These are phyloP conservation scores for Amyloporia xantha DNA, from an alignment of 768 basidiomycete genomes.

Conservation along the genomic window DNA sequence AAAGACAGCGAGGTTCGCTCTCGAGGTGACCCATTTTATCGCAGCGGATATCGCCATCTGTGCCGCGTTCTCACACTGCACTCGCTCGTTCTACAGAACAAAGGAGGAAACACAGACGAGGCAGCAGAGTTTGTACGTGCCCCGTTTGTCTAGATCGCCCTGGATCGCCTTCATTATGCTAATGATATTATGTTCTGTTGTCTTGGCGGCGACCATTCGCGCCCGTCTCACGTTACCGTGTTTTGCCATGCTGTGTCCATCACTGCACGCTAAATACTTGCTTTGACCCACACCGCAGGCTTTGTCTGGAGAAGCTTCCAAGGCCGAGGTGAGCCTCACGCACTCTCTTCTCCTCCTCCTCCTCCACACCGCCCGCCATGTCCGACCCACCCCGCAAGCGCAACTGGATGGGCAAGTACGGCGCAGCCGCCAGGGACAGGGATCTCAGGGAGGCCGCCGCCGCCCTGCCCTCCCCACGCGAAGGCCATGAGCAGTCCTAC, in stretches of 20 bases:
- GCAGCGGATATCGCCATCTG: not conserved
- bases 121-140: constrained; percentile 13
- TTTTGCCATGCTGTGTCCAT: not conserved
- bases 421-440: constrained; percentile 20
- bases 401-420: constrained; percentile 24
- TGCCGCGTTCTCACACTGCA: constrained; percentile 3
- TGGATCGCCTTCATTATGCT: not conserved
- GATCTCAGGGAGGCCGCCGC: constrained; percentile 10
- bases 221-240: constrained; percentile 2
- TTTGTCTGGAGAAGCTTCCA: constrained; percentile 15
- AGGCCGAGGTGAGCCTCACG: constrained; percentile 24
- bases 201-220: constrained; percentile 14
- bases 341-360: constrained; percentile 6
- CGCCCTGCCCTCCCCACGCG: constrained; percentile 22
- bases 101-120: constrained; percentile 8
- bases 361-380: constrained; percentile 8
- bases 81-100: constrained; percentile 4
- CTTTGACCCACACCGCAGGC: constrained; percentile 17
- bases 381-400: constrained; percentile 19
- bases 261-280: not conserved
- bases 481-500: constrained; percentile 27
- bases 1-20: too few relatives aligned
- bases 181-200: not conserved
- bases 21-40: constrained; percentile 11
- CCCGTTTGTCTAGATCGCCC: not conserved